Evolutionary conservation across 1,284 basidiomycete genomes (phyloP).

Genomic region (Sparassis latifolia): DNA sequence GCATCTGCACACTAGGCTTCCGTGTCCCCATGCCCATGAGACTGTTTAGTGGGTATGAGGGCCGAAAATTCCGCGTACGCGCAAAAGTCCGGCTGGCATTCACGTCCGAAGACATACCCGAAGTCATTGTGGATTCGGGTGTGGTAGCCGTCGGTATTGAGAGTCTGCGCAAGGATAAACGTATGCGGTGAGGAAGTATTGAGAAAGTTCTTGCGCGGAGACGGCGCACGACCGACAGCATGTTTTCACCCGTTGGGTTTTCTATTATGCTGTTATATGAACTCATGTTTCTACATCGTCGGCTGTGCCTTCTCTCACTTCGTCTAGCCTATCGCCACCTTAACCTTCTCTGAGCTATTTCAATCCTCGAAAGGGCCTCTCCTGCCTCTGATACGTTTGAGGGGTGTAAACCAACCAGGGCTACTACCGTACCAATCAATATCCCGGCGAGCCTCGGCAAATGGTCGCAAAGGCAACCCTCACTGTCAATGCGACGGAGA

Average conservation of each 20-base stretch:
- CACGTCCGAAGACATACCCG: slow-evolving; percentile 7
- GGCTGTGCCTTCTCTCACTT: too few species aligned
- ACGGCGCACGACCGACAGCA: background rate
- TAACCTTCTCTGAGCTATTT: too few species aligned
- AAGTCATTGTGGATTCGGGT: background rate
- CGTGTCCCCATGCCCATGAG: slow-evolving; percentile 16
- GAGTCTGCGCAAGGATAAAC: slow-evolving; percentile 1
- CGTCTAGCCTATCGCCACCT: too few species aligned
- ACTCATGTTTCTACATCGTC: too few species aligned
- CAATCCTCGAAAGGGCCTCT: too few species aligned
- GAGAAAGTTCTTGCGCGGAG: too few species aligned
- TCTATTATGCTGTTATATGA: background rate
- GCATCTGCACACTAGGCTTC: slow-evolving; percentile 13
- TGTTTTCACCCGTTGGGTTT: background rate
- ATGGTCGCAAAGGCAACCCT: too few species aligned
- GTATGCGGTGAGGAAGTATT: background rate
- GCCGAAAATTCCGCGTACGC: slow-evolving; percentile 10
- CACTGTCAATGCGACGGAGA: too few species aligned
- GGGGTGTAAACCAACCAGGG: too few species aligned
- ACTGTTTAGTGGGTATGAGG: slow-evolving; percentile 10
- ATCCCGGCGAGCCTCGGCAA: too few species aligned
- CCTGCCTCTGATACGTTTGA: too few species aligned
- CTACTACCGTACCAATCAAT: too few species aligned
- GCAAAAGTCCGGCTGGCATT: slow-evolving; percentile 7
- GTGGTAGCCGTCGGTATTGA: slow-evolving; percentile 3